These are phyloP conservation scores for Centaurea solstitialis DNA, from an alignment of 129 eudicot species.

Conservation along the genomic window DNA sequence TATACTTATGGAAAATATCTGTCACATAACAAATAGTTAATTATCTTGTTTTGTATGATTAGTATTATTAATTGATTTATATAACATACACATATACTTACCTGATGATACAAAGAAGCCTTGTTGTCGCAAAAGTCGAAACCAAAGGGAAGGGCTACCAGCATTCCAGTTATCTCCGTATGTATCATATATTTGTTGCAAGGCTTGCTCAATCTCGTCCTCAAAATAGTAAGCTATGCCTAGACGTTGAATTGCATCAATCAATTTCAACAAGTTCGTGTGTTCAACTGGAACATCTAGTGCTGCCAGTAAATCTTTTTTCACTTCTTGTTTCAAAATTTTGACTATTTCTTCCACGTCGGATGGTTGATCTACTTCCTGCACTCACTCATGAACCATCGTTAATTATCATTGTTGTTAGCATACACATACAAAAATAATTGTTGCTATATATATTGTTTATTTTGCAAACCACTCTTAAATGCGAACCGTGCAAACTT, in stretches of 20 bases:
- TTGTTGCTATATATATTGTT: no score
- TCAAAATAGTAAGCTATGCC: slow-evolving; percentile 50
- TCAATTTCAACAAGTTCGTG: slow-evolving; percentile 17
- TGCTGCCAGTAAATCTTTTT: slow-evolving; percentile 15
- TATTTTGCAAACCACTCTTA: no score
- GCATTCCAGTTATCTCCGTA: slow-evolving; percentile 12
- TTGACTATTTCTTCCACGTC: slow-evolving; percentile 6
- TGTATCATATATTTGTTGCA: not conserved
- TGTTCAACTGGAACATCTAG: not conserved
- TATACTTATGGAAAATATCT: slow-evolving; percentile 10
- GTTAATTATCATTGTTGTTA: not conserved
- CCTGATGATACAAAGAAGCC: slow-evolving; percentile 38
- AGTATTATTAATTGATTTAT: no score
- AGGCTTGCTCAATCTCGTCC: slow-evolving; percentile 27
- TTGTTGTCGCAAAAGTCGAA: slow-evolving; percentile 40
- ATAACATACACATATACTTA: not conserved
- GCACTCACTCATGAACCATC: not conserved
- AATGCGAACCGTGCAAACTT: no score
- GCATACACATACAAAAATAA: not conserved
- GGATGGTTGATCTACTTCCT: not conserved
- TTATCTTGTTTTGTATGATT: not conserved
- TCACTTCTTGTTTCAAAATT: slow-evolving; percentile 24
- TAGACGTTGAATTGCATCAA: slow-evolving; percentile 50
- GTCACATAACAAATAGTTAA: not conserved
- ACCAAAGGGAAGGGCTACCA: slow-evolving; percentile 19